Conservation (phyloP, 495 filamentous ascomycete genomes). For the Neurospora sp. region DNA sequence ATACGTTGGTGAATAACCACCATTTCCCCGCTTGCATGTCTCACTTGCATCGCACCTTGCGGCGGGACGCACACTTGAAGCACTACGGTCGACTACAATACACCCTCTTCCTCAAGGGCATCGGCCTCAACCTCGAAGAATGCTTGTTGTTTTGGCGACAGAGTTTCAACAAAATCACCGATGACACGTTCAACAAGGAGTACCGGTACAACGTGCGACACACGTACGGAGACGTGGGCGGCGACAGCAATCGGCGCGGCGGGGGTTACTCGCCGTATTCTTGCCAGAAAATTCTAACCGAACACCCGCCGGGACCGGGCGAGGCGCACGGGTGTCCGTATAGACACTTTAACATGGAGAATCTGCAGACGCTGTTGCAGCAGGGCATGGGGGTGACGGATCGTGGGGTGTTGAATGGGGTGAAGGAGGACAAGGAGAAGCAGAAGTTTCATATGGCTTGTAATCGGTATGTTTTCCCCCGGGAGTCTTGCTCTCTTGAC, state of each 20-base stretch:
- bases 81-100: constrained; percentile 94
- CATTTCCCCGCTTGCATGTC: constrained; percentile 96
- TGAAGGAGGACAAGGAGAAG: constrained; percentile 80
- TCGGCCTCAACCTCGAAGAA: constrained; percentile 85
- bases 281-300: constrained; percentile 88
- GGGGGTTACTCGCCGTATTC: constrained; percentile 81
- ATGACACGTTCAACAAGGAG: constrained; percentile 89
- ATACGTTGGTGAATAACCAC: constrained; percentile 51
- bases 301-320: constrained; percentile 71
- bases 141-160: constrained; percentile 91
- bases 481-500: no score
- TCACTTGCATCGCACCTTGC: constrained; percentile 72
- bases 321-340: constrained; percentile 95
- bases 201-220: constrained; percentile 96
- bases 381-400: constrained; percentile 69
- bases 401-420: constrained; percentile 61
- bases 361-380: constrained; percentile 57
- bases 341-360: constrained; percentile 80
- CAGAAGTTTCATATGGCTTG: constrained; percentile 92
- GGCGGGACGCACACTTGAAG: constrained; percentile 79
- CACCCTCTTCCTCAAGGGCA: constrained; percentile 92
- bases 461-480: constrained; percentile 49
- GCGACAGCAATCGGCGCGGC: constrained; percentile 75
- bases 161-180: constrained; percentile 70
- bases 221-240: constrained; percentile 88